Percentiles rank a stretch among this genome's conserved stretches.
phyloP scores from a whole-genome alignment of 1,284 basidiomycete genomes.

The Cutaneotrichosporon spelunceum region DNA sequence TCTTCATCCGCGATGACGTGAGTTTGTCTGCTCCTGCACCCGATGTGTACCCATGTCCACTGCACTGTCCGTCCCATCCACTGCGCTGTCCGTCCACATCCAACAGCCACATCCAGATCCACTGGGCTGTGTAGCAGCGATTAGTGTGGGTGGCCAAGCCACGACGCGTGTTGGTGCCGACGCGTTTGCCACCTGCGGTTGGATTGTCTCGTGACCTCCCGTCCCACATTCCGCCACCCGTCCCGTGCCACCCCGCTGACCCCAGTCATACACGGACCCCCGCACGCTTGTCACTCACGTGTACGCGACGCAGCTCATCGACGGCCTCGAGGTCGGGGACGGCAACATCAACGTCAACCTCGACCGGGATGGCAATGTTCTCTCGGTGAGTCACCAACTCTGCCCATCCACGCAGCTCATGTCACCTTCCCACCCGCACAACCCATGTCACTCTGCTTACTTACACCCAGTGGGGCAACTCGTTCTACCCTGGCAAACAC shows the following conservation, averaged over 20 bases:
- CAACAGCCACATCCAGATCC: background rate
- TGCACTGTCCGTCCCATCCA: too few species aligned
- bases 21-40: conserved; percentile 28
- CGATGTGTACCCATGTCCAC: too few species aligned
- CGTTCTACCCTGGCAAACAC: conserved; percentile 31
- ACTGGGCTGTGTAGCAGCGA: background rate
- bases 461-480: conserved; percentile 59
- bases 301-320: conserved; percentile 74
- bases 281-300: conserved; percentile 79
- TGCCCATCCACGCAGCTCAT: background rate
- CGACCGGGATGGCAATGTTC: conserved; percentile 64
- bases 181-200: background rate
- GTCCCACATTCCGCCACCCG: background rate
- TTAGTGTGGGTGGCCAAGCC: background rate
- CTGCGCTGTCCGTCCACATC: too few species aligned
- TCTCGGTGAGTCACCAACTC: conserved; percentile 54
- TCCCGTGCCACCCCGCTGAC: conserved; percentile 50
- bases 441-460: background rate
- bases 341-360: conserved; percentile 88
- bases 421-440: background rate
- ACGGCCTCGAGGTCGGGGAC: conserved; percentile 79
- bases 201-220: background rate
- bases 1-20: conserved; percentile 51
- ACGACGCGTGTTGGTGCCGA: background rate
- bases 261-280: conserved; percentile 79